phyloP scores from a whole-genome alignment of 1,139 yeast genomes.

The Taphrina sp. region DNA sequence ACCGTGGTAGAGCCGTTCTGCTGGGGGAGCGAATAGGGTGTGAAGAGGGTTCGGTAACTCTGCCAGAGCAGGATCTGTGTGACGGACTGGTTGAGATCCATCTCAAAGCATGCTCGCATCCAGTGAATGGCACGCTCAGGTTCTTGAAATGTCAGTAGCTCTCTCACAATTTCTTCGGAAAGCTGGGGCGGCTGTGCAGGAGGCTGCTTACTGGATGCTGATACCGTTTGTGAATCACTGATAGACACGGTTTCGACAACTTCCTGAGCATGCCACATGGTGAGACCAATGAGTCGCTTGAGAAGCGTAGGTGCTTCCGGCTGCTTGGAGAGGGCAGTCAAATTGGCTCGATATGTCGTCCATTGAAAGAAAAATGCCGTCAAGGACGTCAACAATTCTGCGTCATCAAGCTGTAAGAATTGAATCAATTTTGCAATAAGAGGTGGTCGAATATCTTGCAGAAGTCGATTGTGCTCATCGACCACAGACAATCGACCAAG shows the following conservation, averaged over 20 bases:
- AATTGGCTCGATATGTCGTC: slow-evolving; percentile 52
- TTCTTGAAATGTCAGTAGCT: slow-evolving; percentile 67
- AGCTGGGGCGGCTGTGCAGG: slow-evolving; percentile 67
- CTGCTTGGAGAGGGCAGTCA: slow-evolving; percentile 37
- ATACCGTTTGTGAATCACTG: neutral
- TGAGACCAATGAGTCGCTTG: slow-evolving; percentile 55
- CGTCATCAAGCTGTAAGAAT: slow-evolving; percentile 50
- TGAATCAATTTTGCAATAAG: slow-evolving; percentile 46
- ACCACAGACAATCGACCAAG: slow-evolving; percentile 47
- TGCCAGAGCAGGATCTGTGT: slow-evolving; percentile 97
- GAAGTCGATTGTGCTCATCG: slow-evolving; percentile 43
- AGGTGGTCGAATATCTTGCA: slow-evolving; percentile 38
- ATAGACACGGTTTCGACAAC: neutral
- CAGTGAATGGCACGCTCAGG: slow-evolving; percentile 92
- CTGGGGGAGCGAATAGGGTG: slow-evolving; percentile 49
- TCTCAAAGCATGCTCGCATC: slow-evolving; percentile 88
- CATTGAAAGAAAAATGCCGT: slow-evolving; percentile 68
- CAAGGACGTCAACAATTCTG: slow-evolving; percentile 62
- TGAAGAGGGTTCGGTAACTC: slow-evolving; percentile 83
- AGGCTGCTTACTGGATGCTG: slow-evolving; percentile 42
- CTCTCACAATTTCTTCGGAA: slow-evolving; percentile 58
- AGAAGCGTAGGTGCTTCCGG: slow-evolving; percentile 37
- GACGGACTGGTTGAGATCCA: slow-evolving; percentile 73
- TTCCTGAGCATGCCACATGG: slow-evolving; percentile 53
- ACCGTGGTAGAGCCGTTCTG: slow-evolving; percentile 9